phyloP scores from a whole-genome alignment of 176 grass and related monocot genomes.

The Oryza meyeriana region DNA sequence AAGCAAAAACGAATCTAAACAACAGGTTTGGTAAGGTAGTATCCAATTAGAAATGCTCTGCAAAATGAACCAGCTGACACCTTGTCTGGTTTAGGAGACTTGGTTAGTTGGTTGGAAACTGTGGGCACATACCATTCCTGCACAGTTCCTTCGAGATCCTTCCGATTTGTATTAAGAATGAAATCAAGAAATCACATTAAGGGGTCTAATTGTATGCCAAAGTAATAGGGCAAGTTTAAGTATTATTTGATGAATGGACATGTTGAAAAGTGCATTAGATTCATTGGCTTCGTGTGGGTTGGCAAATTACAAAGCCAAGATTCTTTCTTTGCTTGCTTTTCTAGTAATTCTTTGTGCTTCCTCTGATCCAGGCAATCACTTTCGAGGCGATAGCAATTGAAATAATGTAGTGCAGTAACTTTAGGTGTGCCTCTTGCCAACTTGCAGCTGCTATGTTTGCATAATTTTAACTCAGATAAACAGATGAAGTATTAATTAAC shows the following conservation, averaged over 20 bases:
- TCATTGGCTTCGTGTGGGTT: conserved; percentile 11
- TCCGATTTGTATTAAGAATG: not conserved
- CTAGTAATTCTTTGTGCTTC: not conserved
- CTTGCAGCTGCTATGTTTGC: conserved; percentile 18
- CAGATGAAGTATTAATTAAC: not conserved
- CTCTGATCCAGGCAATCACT: not conserved
- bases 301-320: not conserved
- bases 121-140: conserved; percentile 12
- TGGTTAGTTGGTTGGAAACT: conserved; percentile 9
- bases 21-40: not conserved
- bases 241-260: not conserved
- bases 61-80: not conserved
- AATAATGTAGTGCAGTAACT: not conserved
- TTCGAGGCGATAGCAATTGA: not conserved
- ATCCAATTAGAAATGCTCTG: not conserved
- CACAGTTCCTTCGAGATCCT: not conserved
- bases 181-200: not conserved
- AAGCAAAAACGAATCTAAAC: not conserved
- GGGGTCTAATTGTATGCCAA: not conserved
- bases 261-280: not conserved
- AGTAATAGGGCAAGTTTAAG: not conserved
- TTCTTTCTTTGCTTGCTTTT: conserved; percentile 4
- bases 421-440: conserved; percentile 20
- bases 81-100: conserved; percentile 3
- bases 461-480: conserved; percentile 1